A percentile compares a stretch with the other conserved stretches of the same genome.
These are phyloP conservation scores for Xylaria sp. DNA, from an alignment of 2,329 filamentous ascomycete genomes.

Conservation along the genomic window DNA sequence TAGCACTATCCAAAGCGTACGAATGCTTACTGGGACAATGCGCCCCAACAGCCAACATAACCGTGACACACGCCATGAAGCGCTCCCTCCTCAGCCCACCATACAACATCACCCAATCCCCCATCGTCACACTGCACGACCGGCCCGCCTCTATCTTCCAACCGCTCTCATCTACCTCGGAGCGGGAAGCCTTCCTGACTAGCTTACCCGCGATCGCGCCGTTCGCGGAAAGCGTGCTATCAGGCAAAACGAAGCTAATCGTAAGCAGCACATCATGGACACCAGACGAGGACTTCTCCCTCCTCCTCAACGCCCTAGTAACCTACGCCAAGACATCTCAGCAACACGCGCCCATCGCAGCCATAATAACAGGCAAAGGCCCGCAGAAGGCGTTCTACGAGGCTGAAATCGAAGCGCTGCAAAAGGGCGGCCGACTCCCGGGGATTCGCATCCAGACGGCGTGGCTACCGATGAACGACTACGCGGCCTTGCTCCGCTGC, in stretches of 20 bases:
- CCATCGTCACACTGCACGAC: slow-evolving; percentile 82
- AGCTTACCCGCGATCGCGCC: slow-evolving; percentile 72
- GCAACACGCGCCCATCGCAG: slow-evolving; percentile 73
- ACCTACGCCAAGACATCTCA: slow-evolving; percentile 66
- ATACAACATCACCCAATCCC: slow-evolving; percentile 73
- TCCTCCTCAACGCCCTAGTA: slow-evolving; percentile 85
- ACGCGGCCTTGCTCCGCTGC: slow-evolving; percentile 83
- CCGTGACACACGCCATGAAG: slow-evolving; percentile 91
- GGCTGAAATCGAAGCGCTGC: slow-evolving; percentile 70
- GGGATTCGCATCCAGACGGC: slow-evolving; percentile 81
- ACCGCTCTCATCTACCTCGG: slow-evolving; percentile 64
- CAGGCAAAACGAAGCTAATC: slow-evolving; percentile 73
- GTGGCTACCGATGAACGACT: slow-evolving; percentile 86
- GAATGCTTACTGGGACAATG: slow-evolving; percentile 77
- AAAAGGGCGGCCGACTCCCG: slow-evolving; percentile 70
- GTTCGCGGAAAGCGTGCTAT: slow-evolving; percentile 68
- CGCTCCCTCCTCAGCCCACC: slow-evolving; percentile 72
- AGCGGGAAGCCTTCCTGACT: slow-evolving; percentile 70
- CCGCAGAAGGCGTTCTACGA: slow-evolving; percentile 84
- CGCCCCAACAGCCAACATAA: slow-evolving; percentile 79
- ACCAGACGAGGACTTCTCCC: slow-evolving; percentile 90
- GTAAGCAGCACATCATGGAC: slow-evolving; percentile 98
- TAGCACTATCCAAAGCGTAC: slow-evolving; percentile 79
- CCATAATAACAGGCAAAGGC: slow-evolving; percentile 94
- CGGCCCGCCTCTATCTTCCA: slow-evolving; percentile 85